Percentiles rank a stretch among this genome's conserved stretches.
phyloP scores from a whole-genome alignment of 2,329 filamentous ascomycete species.

The Ceratocystis cubensis region DNA sequence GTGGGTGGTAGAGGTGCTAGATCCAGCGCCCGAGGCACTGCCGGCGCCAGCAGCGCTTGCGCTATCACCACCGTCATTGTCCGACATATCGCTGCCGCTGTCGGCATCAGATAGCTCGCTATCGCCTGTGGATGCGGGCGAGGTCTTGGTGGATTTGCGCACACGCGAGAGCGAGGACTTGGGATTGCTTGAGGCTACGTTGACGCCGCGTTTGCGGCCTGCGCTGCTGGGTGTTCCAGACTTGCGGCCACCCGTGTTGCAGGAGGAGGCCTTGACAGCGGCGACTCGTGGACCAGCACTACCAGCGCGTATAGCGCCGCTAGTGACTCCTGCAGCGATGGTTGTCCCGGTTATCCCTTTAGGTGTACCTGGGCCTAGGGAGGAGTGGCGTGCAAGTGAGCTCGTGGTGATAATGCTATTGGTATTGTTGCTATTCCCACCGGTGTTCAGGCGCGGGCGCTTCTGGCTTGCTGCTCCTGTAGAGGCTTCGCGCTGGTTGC shows the following conservation, averaged over 20 bases:
- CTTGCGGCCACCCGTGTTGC: slow-evolving; percentile 34
- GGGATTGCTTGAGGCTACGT: slow-evolving; percentile 26
- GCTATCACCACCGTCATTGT: slow-evolving; percentile 28
- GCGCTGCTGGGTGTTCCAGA: slow-evolving; percentile 31
- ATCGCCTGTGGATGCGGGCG: slow-evolving; percentile 50
- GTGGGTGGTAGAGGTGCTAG: slow-evolving; percentile 23
- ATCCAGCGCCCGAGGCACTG: slow-evolving; percentile 15
- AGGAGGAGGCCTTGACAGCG: slow-evolving; percentile 34
- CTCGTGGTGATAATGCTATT: slow-evolving; percentile 42
- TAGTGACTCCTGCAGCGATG: slow-evolving; percentile 22
- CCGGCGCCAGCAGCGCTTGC: slow-evolving; percentile 38
- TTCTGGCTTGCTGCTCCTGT: slow-evolving; percentile 37
- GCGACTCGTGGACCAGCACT: slow-evolving; percentile 47
- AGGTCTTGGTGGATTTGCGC: slow-evolving; percentile 48
- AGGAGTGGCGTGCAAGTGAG: slow-evolving; percentile 48
- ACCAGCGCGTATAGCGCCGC: slow-evolving; percentile 37
- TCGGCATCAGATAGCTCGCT: slow-evolving; percentile 54
- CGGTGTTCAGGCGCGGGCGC: slow-evolving; percentile 39
- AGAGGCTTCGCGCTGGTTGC: slow-evolving; percentile 45
- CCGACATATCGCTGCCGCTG: slow-evolving; percentile 41
- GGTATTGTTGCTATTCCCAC: slow-evolving; percentile 29
- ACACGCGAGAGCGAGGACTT: slow-evolving; percentile 53
- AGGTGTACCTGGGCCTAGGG: slow-evolving; percentile 49
- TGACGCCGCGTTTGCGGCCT: slow-evolving; percentile 37
- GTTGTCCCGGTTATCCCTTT: slow-evolving; percentile 32